These are phyloP conservation scores for Colletotrichum cuscutae DNA, from an alignment of 2,329 filamentous ascomycete genomes.

Conservation along the genomic window DNA sequence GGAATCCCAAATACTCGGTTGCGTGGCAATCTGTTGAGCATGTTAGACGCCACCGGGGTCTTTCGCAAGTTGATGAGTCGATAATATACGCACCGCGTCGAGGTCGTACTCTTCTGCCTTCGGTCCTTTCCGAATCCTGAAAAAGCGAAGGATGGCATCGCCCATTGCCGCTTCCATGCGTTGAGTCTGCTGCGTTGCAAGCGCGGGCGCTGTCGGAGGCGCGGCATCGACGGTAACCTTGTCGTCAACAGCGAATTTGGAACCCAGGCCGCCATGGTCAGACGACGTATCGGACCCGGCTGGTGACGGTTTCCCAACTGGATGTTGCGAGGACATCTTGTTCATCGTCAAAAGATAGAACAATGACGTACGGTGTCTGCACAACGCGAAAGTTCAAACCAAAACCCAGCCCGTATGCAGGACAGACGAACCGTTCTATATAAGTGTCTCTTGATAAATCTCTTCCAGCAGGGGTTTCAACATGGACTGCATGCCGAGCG, in stretches of 20 bases:
- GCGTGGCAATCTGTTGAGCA: conserved; percentile 43
- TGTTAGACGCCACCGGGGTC: conserved; percentile 28
- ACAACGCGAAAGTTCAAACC: not conserved
- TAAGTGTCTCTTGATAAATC: not conserved
- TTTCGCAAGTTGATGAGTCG: not conserved
- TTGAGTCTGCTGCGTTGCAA: conserved; percentile 40
- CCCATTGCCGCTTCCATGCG: conserved; percentile 46
- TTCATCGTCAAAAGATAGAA: not conserved
- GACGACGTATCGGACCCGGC: conserved; percentile 27
- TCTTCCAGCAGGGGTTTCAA: not conserved
- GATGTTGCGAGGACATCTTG: conserved; percentile 23
- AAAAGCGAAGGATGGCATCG: conserved; percentile 44
- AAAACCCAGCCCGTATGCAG: too few relatives aligned
- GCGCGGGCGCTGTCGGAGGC: conserved; percentile 33
- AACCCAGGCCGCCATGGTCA: conserved; percentile 11
- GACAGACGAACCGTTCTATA: not conserved
- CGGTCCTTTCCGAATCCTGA: conserved; percentile 45
- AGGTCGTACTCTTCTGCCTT: conserved; percentile 42
- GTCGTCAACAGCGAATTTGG: not conserved
- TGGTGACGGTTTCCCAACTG: not conserved
- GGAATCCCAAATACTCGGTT: conserved; percentile 50
- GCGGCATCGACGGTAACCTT: conserved; percentile 4
- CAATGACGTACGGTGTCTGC: not conserved
- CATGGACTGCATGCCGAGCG: not conserved
- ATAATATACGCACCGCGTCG: conserved; percentile 38